Conservation (phyloP, 2,329 filamentous ascomycete species). For the Colletotrichum sidae region DNA sequence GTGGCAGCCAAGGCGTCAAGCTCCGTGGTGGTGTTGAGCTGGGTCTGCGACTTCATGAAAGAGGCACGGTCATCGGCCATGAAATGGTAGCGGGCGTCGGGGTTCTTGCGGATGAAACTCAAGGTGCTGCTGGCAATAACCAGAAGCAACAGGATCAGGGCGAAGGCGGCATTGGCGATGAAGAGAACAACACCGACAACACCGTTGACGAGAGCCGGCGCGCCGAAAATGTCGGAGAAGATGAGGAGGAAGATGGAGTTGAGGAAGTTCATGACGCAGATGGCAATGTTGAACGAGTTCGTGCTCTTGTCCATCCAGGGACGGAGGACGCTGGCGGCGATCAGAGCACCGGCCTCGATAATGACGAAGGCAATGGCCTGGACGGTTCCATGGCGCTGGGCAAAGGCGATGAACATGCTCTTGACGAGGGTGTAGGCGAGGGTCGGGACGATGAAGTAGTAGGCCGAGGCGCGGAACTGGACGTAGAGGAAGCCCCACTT, state of each 20-base stretch:
- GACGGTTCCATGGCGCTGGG: constrained; percentile 75
- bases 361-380: constrained; percentile 87
- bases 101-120: constrained; percentile 90
- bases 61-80: constrained; percentile 97
- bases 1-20: constrained; percentile 90
- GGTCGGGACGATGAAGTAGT: constrained; percentile 91
- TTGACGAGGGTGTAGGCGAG: constrained; percentile 87
- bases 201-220: constrained; percentile 85
- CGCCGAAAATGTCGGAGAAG: constrained; percentile 87
- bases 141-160: constrained; percentile 84
- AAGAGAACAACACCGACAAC: constrained; percentile 92
- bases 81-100: constrained; percentile 92
- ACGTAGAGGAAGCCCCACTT: constrained; percentile 99
- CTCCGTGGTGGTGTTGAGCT: constrained; percentile 82
- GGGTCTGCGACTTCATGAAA: constrained; percentile 95
- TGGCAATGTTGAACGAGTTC: constrained; percentile 95
- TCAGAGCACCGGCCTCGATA: constrained; percentile 82
- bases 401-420: constrained; percentile 87
- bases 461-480: constrained; percentile 93
- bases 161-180: constrained; percentile 85
- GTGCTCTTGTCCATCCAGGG: constrained; percentile 99
- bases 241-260: constrained; percentile 90
- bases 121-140: constrained; percentile 72
- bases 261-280: constrained; percentile 89
- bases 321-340: constrained; percentile 81